A percentile compares a stretch with the other conserved stretches of the same genome.
Evolutionary conservation across 495 filamentous ascomycete genomes (phyloP).

Genomic region (Tuber aestivum): DNA sequence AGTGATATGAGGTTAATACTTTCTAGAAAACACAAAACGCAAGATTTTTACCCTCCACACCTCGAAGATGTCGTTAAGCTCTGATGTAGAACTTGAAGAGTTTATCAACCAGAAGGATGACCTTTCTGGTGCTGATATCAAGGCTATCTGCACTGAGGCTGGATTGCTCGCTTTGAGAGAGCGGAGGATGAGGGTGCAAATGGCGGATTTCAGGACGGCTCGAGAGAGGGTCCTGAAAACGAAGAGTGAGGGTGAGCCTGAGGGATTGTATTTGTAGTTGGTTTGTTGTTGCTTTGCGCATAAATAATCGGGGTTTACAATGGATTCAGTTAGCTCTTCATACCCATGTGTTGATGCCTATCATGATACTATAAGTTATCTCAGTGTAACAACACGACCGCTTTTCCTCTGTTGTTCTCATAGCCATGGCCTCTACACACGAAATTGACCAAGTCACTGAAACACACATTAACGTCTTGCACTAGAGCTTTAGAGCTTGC

Average conservation of each 20-base stretch:
- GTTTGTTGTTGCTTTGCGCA: background rate
- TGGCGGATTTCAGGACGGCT: constrained; percentile 93
- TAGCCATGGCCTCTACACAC: background rate
- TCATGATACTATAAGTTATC: background rate
- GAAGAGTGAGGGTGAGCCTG: constrained; percentile 96
- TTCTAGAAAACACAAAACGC: constrained; percentile 87
- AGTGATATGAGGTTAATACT: constrained; percentile 42
- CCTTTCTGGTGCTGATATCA: constrained; percentile 94
- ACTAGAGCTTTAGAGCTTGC: no score
- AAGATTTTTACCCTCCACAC: constrained; percentile 99
- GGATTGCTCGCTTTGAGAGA: constrained; percentile 92
- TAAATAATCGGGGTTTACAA: background rate
- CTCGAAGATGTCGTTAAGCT: constrained; percentile 93
- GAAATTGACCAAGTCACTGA: background rate
- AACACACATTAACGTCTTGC: background rate
- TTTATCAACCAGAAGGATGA: constrained; percentile 99
- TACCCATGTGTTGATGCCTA: background rate
- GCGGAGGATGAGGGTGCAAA: constrained; percentile 95
- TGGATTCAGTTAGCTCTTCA: background rate
- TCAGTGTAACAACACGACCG: background rate
- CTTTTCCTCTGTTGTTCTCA: background rate
- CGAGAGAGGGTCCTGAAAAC: constrained; percentile 95
- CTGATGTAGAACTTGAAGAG: constrained; percentile 95
- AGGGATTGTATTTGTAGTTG: constrained; percentile 91
- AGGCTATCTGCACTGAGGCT: constrained; percentile 96